Conservation (phyloP, 768 basidiomycete species). For the Termitomyces sp. region DNA sequence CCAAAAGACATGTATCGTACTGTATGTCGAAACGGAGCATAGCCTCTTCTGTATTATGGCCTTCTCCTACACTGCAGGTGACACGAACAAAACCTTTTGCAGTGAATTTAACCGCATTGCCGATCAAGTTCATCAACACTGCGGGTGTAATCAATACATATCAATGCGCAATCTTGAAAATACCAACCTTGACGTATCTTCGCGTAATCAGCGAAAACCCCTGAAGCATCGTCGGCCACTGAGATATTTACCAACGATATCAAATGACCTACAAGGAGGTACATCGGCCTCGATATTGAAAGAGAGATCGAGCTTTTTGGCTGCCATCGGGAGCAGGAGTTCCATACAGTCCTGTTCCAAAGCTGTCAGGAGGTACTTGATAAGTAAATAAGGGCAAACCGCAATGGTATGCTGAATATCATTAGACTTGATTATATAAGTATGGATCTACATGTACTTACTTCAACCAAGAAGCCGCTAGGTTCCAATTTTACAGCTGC, state of each 20-base stretch:
- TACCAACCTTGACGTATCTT: constrained; percentile 63
- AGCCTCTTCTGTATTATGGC: constrained; percentile 35
- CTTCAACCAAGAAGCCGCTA: constrained; percentile 61
- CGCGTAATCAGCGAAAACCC: constrained; percentile 71
- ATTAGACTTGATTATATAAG: neutral
- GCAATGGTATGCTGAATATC: constrained; percentile 55
- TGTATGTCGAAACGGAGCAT: constrained; percentile 62
- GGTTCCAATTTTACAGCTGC: constrained; percentile 66
- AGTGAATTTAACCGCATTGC: constrained; percentile 76
- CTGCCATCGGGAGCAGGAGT: constrained; percentile 67
- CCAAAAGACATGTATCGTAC: constrained; percentile 23
- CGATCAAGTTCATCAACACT: constrained; percentile 76
- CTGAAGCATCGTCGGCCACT: constrained; percentile 19
- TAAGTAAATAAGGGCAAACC: constrained; percentile 25
- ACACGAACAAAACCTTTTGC: constrained; percentile 58
- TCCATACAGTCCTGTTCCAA: constrained; percentile 65
- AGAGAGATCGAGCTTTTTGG: constrained; percentile 68
- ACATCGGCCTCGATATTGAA: constrained; percentile 67
- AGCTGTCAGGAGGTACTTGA: constrained; percentile 3
- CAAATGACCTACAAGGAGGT: constrained; percentile 44
- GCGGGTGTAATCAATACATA: neutral
- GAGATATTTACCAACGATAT: neutral
- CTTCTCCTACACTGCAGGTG: constrained; percentile 47
- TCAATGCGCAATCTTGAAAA: neutral
- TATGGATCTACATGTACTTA: constrained; percentile 14